Percentiles rank a stretch among this genome's conserved stretches.
Conservation (phyloP, 352 stramenopile species). For the Phytophthora capsici region DNA sequence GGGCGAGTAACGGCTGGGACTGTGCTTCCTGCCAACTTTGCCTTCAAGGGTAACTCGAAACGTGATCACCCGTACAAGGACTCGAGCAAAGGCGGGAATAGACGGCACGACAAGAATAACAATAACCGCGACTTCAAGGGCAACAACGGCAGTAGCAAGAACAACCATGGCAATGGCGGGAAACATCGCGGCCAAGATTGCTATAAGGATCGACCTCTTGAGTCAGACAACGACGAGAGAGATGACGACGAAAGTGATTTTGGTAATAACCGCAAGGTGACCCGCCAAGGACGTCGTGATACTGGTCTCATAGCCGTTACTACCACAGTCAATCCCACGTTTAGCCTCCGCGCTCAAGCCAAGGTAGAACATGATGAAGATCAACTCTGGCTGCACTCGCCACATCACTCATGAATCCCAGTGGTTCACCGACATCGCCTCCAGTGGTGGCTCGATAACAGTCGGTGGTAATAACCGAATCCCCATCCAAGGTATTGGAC, state of each 20-base stretch:
- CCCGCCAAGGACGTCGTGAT: slow-evolving; percentile 9
- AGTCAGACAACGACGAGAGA: not conserved
- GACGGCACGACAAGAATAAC: too few species aligned
- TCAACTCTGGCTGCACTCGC: slow-evolving; percentile 21
- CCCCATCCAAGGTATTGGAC: slow-evolving; percentile 18
- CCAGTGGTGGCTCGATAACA: slow-evolving; percentile 16
- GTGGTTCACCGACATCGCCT: slow-evolving; percentile 16
- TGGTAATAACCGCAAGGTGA: slow-evolving; percentile 4
- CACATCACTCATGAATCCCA: slow-evolving; percentile 21
- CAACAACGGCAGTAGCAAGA: too few species aligned
- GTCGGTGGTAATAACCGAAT: slow-evolving; percentile 21
- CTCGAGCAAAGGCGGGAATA: not conserved
- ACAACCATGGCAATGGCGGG: too few species aligned
- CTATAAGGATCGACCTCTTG: too few species aligned
- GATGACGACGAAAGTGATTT: not conserved
- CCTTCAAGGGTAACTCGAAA: slow-evolving; percentile 2
- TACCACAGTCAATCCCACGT: not conserved
- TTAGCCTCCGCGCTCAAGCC: slow-evolving; percentile 2
- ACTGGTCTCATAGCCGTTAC: slow-evolving; percentile 5
- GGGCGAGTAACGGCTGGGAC: not conserved
- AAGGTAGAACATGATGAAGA: not conserved
- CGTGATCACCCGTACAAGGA: slow-evolving; percentile 6
- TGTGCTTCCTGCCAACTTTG: slow-evolving; percentile 5
- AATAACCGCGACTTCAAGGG: too few species aligned
- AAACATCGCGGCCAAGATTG: too few species aligned